Percentiles rank a stretch among this genome's conserved stretches.
Conservation (phyloP, 192 early-diverging fungal species). For the Podila minutissima region DNA sequence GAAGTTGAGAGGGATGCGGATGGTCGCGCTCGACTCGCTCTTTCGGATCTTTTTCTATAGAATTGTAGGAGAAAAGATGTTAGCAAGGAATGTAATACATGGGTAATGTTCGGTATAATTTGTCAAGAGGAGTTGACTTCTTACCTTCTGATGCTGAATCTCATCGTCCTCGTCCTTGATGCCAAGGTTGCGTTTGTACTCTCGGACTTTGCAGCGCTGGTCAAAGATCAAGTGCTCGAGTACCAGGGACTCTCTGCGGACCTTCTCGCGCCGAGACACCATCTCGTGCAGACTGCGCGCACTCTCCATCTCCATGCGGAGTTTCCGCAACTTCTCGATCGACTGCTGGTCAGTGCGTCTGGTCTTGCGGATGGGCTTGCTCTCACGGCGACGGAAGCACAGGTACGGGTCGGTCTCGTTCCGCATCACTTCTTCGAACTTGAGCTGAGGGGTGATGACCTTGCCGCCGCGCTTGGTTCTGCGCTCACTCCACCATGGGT, state of each 20-base stretch:
- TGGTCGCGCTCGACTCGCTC: conserved; percentile 59
- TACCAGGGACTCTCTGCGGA: conserved; percentile 75
- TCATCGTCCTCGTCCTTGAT: conserved; percentile 67
- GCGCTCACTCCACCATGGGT: conserved; percentile 47
- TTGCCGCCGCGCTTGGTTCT: conserved; percentile 50
- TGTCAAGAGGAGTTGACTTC: neutral
- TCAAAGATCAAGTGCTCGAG: conserved; percentile 85
- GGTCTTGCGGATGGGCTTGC: conserved; percentile 87
- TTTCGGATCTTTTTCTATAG: conserved; percentile 46
- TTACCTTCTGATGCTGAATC: conserved; percentile 34
- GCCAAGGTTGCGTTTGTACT: conserved; percentile 73
- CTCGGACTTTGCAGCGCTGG: conserved; percentile 67
- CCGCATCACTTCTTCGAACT: conserved; percentile 71
- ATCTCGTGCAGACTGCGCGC: conserved; percentile 84
- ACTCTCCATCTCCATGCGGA: conserved; percentile 82
- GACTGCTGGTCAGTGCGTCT: conserved; percentile 86
- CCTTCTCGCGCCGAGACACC: conserved; percentile 80
- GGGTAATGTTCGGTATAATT: neutral
- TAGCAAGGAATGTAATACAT: neutral
- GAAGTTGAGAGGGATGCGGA: conserved; percentile 68
- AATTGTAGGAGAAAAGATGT: conserved; percentile 5
- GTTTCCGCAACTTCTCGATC: conserved; percentile 83
- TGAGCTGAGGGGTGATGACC: conserved; percentile 67
- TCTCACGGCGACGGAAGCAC: conserved; percentile 96
- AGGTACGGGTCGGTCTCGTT: conserved; percentile 93